Evolutionary conservation across 1,139 yeast species (phyloP), one percentile per base, ranked within the genome.

Genomic region (Suhomyces choctaworum): DNA sequence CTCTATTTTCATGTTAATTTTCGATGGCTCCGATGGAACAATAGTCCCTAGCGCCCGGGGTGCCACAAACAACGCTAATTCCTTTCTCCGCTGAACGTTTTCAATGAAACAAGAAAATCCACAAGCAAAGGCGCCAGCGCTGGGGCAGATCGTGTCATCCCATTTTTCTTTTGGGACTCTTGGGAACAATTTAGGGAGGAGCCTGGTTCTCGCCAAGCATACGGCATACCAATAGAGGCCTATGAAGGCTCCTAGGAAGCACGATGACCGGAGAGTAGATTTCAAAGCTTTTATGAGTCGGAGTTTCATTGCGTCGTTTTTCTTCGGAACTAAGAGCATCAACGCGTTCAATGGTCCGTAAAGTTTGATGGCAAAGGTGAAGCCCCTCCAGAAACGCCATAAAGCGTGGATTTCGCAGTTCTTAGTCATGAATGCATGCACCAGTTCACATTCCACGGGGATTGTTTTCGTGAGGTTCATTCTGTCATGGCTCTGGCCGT

Each of bases 51-150:
- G 47, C 5, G 65, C 70, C 31, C 66, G 42, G 3, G 70, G 70
- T 4, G 68, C 66, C 16, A 64, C 70, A 41, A 64, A 64, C 29
- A 64, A 51, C 0, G 70, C 70, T 58, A 64, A 62, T 44, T 64
- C 70, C 44, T 64, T 64, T 30, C 70, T 55, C 27, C 70, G 50
- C 36, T 52, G 62, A 7, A 62, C 52, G 1, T 57, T 48, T 32
- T 64, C 70, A 12, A 64, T 48, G 35, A 63, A 60, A 16, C 64
- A 51, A 30, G 68, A 59, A 37, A 62, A 58, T 10, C 70, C 70
- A 42, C 66, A 62, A 22, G 52, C 45, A 8, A 61, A 25, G 3
- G 66, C 54, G 0, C 70, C 70, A 6, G 52, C 47, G 5, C 60
- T 38, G 7, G 65, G 65, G 5, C 52, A 63, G 16, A 54, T 48